Base-by-base conservation (phyloP, 2,329 filamentous ascomycete genomes). In the Paracoccidioides lutzii region DNA sequence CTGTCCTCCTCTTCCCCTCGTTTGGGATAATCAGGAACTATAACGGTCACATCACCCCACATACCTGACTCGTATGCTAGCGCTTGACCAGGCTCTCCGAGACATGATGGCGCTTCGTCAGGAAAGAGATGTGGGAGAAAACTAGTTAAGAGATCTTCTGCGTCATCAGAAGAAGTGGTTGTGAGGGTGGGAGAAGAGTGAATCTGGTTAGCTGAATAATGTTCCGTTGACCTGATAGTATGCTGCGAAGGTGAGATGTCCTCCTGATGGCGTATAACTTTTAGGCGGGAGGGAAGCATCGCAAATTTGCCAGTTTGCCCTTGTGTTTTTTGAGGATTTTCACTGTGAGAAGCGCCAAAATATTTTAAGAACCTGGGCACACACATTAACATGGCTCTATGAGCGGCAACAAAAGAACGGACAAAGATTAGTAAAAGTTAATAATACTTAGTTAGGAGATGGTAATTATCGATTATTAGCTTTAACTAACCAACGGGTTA, bases 71-170 rank as follows among this genome's bases (percentile, higher is more conserved):
- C 67, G 66, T 82, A 82, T 46, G 78, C 64, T 14, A 82, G 74
- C 4, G 68, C 64, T 12, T 76, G 73, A 45, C 75, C 73, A 0
- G 76, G 71, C 52, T 78, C 74, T 59, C 81, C 80, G 62, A 82
- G 79, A 57, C 74, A 74, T 60, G 76, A 76, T 38, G 74, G 73
- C 12, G 75, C 64, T 63, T 82, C 79, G 58, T 83, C 78, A 5
- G 77, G 75, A 67, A 81, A 81, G 56, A 82, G 71, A 57, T 75
- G 69, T 35, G 77, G 73, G 6, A 81, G 71, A n/a, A 78, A 75
- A 12, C 72, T 70, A 7, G 72, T 67, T 64, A 82, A 81, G 61
- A 81, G 72, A 65, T 80, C 76, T 64, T 79, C 77, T 4, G 72
- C 65, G 30, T 66, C 66, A 51, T 70, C 69, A 12, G 59, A 54